Evolutionary conservation across 495 filamentous ascomycete genomes (phyloP).

Genomic region (Aspergillus asperescens): DNA sequence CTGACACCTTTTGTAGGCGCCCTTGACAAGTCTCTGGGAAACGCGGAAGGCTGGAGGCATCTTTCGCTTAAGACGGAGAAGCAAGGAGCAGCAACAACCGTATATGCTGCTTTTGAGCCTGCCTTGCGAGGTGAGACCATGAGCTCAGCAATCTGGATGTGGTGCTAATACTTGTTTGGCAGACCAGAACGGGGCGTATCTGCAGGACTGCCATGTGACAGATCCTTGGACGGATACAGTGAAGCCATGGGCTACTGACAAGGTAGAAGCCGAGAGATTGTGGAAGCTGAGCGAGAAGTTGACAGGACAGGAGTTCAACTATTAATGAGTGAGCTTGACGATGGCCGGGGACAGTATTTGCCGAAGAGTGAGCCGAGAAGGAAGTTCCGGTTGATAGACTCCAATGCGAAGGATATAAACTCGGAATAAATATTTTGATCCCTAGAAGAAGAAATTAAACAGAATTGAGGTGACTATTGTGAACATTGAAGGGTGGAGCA

Average conservation of each 20-base stretch:
- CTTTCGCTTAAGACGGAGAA: conserved; percentile 41
- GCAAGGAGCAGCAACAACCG: conserved; percentile 51
- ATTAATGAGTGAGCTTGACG: not conserved
- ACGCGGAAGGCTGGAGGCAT: conserved; percentile 28
- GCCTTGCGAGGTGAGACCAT: conserved; percentile 36
- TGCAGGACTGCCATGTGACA: conserved; percentile 1
- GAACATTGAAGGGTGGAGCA: too few species aligned
- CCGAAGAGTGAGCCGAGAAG: too few species aligned
- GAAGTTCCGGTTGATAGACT: too few species aligned
- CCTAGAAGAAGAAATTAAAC: too few species aligned
- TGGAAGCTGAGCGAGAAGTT: conserved; percentile 8
- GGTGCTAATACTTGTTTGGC: not conserved
- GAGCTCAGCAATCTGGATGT: conserved; percentile 26
- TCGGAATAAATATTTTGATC: too few species aligned
- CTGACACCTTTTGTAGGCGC: conserved; percentile 4
- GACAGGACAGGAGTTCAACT: not conserved
- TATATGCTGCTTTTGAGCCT: conserved; percentile 56
- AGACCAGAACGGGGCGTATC: conserved; percentile 2
- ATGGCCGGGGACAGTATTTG: too few species aligned
- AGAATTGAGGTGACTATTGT: too few species aligned
- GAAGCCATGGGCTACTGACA: conserved; percentile 3
- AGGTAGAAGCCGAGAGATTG: conserved; percentile 1
- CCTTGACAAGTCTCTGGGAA: conserved; percentile 14
- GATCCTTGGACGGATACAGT: conserved; percentile 1
- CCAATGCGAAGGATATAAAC: too few species aligned